phyloP scores from a whole-genome alignment of 2,329 filamentous ascomycete species.

The Trichoderma sp. region DNA sequence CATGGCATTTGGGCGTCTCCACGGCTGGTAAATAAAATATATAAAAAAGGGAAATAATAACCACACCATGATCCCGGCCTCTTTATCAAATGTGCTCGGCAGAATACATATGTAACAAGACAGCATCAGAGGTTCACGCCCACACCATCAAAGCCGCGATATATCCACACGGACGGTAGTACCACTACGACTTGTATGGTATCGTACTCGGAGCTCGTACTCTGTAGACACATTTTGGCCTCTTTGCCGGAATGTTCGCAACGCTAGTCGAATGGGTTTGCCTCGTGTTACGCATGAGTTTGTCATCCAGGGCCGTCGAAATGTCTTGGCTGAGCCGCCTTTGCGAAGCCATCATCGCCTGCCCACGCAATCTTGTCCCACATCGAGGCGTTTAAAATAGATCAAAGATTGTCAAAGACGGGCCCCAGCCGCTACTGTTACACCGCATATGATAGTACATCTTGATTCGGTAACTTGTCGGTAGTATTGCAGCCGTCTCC shows the following conservation, averaged over 20 bases:
- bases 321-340: conserved; percentile 10
- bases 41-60: not conserved
- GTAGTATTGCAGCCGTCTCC: not conserved
- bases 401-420: not conserved
- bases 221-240: not conserved
- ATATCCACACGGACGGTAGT: not conserved
- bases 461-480: not conserved
- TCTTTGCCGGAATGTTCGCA: conserved; percentile 4
- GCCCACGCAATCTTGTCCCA: conserved; percentile 13
- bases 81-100: not conserved
- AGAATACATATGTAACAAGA: not conserved
- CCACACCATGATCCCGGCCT: not conserved
- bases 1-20: not conserved
- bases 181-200: not conserved
- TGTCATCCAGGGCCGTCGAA: conserved; percentile 6
- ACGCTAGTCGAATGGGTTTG: conserved; percentile 6
- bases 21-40: not conserved
- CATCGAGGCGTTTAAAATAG: conserved; percentile 2
- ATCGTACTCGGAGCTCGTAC: not conserved
- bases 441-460: conserved; percentile 8
- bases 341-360: not conserved
- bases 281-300: conserved; percentile 10
- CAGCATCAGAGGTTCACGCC: not conserved
- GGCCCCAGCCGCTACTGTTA: not conserved
- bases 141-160: not conserved